Percentiles rank a stretch among this genome's conserved stretches.
Conservation (phyloP, 2,329 filamentous ascomycete species). For the Pseudocercospora pini-densiflorae region DNA sequence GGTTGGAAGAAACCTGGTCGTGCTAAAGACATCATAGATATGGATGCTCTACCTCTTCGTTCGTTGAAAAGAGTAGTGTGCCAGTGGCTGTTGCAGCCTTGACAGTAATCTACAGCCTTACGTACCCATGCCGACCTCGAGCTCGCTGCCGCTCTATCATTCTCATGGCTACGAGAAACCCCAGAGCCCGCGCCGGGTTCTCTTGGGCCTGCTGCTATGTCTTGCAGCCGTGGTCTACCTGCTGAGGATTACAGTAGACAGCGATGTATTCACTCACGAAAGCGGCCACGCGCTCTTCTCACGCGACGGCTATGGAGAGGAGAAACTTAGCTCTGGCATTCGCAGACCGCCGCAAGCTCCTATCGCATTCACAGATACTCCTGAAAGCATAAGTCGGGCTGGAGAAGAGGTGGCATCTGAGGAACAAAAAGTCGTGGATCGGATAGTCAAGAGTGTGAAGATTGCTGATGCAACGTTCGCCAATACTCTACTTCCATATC, state of each 20-base stretch:
- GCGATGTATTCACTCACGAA: background rate
- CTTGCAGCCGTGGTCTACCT: background rate
- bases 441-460: background rate
- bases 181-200: background rate
- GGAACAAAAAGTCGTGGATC: background rate
- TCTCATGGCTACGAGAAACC: background rate
- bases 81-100: background rate
- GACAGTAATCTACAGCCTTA: background rate
- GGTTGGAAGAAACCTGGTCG: background rate
- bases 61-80: background rate
- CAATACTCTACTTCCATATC: conserved; percentile 7
- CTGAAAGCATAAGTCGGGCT: background rate
- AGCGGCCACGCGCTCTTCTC: background rate
- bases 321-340: background rate
- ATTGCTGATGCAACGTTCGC: background rate
- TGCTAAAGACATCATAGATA: background rate
- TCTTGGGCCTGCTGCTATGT: background rate
- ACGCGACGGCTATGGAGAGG: background rate
- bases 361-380: background rate
- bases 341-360: conserved; percentile 1
- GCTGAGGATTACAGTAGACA: background rate
- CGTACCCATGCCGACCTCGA: background rate
- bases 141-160: background rate
- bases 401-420: background rate
- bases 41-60: background rate